phyloP scores from a whole-genome alignment of 164 flowering plant species.

The Taxillus chinensis region DNA sequence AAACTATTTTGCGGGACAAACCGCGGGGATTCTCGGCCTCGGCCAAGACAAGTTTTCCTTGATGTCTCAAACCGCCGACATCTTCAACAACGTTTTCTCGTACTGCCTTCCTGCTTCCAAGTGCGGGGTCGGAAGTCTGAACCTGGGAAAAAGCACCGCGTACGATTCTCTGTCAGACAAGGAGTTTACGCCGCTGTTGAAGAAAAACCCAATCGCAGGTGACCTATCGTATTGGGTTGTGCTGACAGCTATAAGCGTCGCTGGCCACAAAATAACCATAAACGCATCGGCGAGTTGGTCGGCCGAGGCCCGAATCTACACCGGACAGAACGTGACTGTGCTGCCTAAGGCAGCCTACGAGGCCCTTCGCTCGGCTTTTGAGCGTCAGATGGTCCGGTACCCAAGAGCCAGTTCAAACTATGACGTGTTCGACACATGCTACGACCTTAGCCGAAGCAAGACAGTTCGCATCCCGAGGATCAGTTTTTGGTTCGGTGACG shows the following conservation, averaged over 20 bases:
- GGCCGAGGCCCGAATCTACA: conserved; percentile 35
- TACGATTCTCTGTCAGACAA: not conserved
- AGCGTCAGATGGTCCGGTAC: conserved; percentile 34
- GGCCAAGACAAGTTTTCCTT: not conserved
- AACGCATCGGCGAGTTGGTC: conserved; percentile 18
- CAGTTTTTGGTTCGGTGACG: conserved; percentile 18
- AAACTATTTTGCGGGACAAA: not conserved
- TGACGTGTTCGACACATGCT: conserved; percentile 62
- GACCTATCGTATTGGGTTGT: conserved; percentile 28
- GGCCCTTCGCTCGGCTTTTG: conserved; percentile 29
- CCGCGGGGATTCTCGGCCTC: not conserved
- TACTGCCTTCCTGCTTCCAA: not conserved
- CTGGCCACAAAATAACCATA: conserved; percentile 19
- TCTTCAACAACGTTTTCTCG: not conserved
- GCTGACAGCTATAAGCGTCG: conserved; percentile 20
- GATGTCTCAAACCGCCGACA: not conserved
- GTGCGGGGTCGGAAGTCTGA: not conserved
- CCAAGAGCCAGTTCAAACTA: conserved; percentile 19
- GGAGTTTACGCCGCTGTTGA: conserved; percentile 15
- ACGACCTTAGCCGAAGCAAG: conserved; percentile 21
- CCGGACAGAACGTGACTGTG: conserved; percentile 54
- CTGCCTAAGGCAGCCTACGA: conserved; percentile 39
- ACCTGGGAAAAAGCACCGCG: not conserved
- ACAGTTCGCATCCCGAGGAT: conserved; percentile 19
- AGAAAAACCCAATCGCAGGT: not conserved